phyloP scores from a whole-genome alignment of 331 rosid genomes.

The Acacia concinna region DNA sequence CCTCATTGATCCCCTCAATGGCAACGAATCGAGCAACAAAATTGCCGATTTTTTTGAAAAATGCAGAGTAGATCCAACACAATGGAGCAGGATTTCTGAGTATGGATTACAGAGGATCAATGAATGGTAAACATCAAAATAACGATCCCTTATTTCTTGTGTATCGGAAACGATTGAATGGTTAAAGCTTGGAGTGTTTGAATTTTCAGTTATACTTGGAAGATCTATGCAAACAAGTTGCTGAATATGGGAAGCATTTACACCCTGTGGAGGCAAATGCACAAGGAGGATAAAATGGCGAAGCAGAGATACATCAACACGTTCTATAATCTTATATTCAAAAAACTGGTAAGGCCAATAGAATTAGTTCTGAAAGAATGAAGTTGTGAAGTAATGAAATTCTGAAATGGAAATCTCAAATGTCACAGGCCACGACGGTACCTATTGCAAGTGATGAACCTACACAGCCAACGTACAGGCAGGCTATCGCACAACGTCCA shows the following conservation, averaged over 20 bases:
- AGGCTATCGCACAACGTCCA: constrained; percentile 33
- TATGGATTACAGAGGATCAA: constrained; percentile 71
- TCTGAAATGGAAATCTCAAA: constrained; percentile 15
- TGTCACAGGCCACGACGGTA: constrained; percentile 61
- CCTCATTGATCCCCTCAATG: constrained; percentile 79
- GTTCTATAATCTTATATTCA: constrained; percentile 71
- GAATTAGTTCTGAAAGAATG: background rate
- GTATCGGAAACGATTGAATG: background rate
- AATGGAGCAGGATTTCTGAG: constrained; percentile 57
- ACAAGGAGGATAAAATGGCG: constrained; percentile 65
- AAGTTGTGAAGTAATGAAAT: background rate
- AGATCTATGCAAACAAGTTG: constrained; percentile 79
- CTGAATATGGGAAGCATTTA: constrained; percentile 71
- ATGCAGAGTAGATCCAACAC: constrained; percentile 50
- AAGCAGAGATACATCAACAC: constrained; percentile 74
- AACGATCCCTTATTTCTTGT: constrained; percentile 5
- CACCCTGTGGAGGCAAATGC: constrained; percentile 69
- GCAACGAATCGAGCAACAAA: constrained; percentile 66
- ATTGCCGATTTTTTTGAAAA: constrained; percentile 81
- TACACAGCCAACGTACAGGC: constrained; percentile 39
- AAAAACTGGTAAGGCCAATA: constrained; percentile 54
- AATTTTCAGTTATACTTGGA: constrained; percentile 81
- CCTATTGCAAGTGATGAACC: constrained; percentile 52
- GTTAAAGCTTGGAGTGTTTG: background rate
- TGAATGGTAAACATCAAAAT: constrained; percentile 57